Base-by-base conservation (phyloP, 177 flowering plant species). In the Vitis hybrid region DNA sequence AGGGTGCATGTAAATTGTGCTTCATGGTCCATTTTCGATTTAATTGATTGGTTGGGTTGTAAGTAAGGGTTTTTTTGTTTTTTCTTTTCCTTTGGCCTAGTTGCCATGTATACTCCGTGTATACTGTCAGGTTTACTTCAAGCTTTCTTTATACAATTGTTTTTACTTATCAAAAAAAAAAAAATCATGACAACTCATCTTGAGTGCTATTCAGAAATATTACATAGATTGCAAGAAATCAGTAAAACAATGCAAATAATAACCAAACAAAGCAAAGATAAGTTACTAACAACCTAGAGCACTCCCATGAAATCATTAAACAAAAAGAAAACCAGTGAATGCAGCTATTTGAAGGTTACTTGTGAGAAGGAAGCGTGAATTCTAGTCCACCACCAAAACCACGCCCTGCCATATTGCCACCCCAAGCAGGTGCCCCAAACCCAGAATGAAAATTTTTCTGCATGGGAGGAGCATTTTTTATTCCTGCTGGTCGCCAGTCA, bases 351-450 rank as follows among this genome's bases (percentile, higher is more conserved):
- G 59, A 71, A 74, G 45, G 64, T 84, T 88, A 96, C 99, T 92
- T 96, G 81, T 96, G 97, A 73, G 99, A 91, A 70, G 99, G 98
- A 72, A 96, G 98, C 51, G 98, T 94, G 79, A 96, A 93, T 17
- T 96, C 99, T 76, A 86, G 72, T 62, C 99, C 97, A 64, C 78
- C 79, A 48, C 94, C 97, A 78, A 81, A 85, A 73, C 88, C 93
- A 70, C 93, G 88, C 12, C 91, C 95, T 12, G 85, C 66, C 71
- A 80, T 69, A 80, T 78, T 82, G 72, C 63, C 78, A 21, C 86
- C 89, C 96, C 97, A 89, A 45, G 57, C 77, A 78, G 88, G 80
- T 73, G 74, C 52, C 72, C 81, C 91, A 81, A 70, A 82, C 45
- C 87, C 84, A 51, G 87, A 65, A 64, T 86, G 87, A 74, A 83